These are phyloP conservation scores for Lachnellula occidentalis DNA, from an alignment of 2,329 filamentous ascomycete species.

Conservation along the genomic window DNA sequence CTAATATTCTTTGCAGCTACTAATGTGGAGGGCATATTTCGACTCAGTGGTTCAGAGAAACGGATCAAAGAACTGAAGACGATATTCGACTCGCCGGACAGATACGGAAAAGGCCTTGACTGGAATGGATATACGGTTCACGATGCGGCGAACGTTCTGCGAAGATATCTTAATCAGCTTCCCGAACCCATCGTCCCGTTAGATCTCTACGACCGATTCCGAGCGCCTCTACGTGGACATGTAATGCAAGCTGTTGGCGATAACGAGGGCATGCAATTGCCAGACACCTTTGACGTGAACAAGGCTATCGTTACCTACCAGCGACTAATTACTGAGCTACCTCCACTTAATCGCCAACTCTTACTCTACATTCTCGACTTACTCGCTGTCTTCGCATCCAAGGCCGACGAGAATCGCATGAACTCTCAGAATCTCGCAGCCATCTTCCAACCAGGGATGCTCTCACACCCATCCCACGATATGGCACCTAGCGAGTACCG, in stretches of 20 bases:
- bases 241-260: slow-evolving; percentile 70
- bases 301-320: slow-evolving; percentile 81
- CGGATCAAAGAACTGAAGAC: slow-evolving; percentile 94
- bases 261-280: slow-evolving; percentile 62
- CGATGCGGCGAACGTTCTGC: slow-evolving; percentile 93
- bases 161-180: slow-evolving; percentile 91
- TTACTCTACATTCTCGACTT: slow-evolving; percentile 94
- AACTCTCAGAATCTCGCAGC: slow-evolving; percentile 89
- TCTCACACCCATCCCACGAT: slow-evolving; percentile 89
- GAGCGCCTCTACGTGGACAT: slow-evolving; percentile 64
- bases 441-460: slow-evolving; percentile 94
- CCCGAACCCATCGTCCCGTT: slow-evolving; percentile 95
- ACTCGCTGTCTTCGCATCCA: slow-evolving; percentile 93
- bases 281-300: slow-evolving; percentile 68
- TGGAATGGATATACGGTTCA: slow-evolving; percentile 98
- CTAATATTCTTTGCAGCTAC: slow-evolving; percentile 57
- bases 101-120: slow-evolving; percentile 92
- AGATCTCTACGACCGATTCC: slow-evolving; percentile 86
- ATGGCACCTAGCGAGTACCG: slow-evolving; percentile 95
- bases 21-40: slow-evolving; percentile 92
- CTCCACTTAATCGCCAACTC: slow-evolving; percentile 86
- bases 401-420: slow-evolving; percentile 96
- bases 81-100: slow-evolving; percentile 87
- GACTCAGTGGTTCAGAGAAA: slow-evolving; percentile 91
- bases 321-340: slow-evolving; percentile 83